Evolutionary conservation across 305 asterid genomes (phyloP), one percentile per base, ranked within the genome.

Genomic region (Withania somnifera): DNA sequence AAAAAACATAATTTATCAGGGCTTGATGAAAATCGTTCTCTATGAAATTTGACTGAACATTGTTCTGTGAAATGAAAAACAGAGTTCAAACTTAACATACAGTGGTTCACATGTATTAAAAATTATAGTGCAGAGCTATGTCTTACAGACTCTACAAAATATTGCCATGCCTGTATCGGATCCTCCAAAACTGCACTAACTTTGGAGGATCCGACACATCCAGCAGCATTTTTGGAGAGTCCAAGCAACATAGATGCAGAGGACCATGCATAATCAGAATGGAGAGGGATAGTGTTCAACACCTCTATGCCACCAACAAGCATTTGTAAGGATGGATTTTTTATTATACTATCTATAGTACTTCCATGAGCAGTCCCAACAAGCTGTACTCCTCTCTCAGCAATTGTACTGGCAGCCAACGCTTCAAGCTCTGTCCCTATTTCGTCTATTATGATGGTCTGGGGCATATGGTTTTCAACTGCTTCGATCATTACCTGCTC

Each of bases 231-330:
- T 34, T 34, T 34, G 38, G 38, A 34, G 38, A 34, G 38, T 34
- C 38, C 3, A 6, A 34, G 5, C 38, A 34, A 34, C 5, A 34
- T 34, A 34, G 0, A 26, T 7, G 79, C 45, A 30, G 71, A 61
- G 42, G 42, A 63, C 69, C 38, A 7, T 14, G 11, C 26, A 24
- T 22, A 45, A 45, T 14, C 32, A 42, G 78, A 69, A 71, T 66
- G 53, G 63, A 50, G 75, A 64, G 57, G 78, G 82, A 79, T 1
- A 79, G 71, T 42, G 20, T 81, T 76, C 61, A 34, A 68, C 83
- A 96, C 99, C 99, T 96, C 99, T 73, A 96, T 93, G 90, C 99
- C 99, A 78, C 99, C 99, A 80, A 96, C 97, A 83, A 96, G 99
- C 73, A 86, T 91, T 89, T 96, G 99, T 87, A 96, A 85, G 51